Conservation (phyloP, 192 early-diverging fungal genomes). For the Backusella morwellensis region DNA sequence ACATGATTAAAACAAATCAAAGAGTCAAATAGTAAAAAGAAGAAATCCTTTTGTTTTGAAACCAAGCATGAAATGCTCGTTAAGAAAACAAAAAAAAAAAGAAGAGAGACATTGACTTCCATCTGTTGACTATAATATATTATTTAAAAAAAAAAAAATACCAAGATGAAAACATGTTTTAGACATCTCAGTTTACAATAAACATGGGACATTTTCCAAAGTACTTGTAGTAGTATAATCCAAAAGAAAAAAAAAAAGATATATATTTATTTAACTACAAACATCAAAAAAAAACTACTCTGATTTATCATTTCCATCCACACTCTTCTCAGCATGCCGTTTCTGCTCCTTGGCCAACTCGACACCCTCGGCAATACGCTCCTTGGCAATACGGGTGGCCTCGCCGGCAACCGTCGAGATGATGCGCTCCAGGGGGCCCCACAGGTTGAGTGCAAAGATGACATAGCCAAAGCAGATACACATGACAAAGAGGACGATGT, state of each 20-base stretch:
- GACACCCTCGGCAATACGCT: conserved; percentile 29
- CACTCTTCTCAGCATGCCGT: background rate
- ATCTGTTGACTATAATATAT: too few species aligned
- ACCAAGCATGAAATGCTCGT: too few species aligned
- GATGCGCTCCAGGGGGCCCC: conserved; percentile 60
- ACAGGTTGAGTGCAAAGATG: conserved; percentile 63
- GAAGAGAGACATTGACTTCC: too few species aligned
- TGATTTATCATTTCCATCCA: background rate
- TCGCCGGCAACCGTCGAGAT: conserved; percentile 36
- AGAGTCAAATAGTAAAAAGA: too few species aligned
- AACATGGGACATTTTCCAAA: too few species aligned
- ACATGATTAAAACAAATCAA: too few species aligned
- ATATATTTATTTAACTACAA: background rate
- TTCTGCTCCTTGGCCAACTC: conserved; percentile 28
- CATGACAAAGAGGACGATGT: conserved; percentile 65
- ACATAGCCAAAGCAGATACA: conserved; percentile 57
- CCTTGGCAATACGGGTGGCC: conserved; percentile 38
- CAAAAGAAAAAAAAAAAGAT: background rate
- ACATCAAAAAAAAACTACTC: background rate
- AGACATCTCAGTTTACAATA: too few species aligned
- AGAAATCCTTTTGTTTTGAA: too few species aligned
- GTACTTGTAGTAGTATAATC: too few species aligned
- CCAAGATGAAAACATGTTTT: too few species aligned
- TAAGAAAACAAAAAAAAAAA: too few species aligned
- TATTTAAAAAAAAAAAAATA: too few species aligned